Base-by-base conservation (phyloP, 495 filamentous ascomycete species). In the Aspergillus saccharolyticus region DNA sequence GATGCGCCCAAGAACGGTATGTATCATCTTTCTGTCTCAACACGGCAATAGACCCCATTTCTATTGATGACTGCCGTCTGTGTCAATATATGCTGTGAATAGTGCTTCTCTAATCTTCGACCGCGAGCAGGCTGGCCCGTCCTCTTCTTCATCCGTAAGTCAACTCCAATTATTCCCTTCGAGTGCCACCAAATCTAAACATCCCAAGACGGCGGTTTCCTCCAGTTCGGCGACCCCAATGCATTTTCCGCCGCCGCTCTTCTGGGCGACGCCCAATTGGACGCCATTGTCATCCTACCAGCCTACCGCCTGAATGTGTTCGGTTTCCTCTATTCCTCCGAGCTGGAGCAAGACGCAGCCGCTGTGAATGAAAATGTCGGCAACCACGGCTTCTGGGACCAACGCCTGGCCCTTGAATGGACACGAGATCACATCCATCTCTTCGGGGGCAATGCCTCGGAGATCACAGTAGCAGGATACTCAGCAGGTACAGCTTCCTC, bases 351-450 rank as follows among this genome's bases (percentile, higher is more conserved):
- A 2, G 79, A 82, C 53, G 79, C 82, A 17, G 81, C 81, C 0
- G 30, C 79, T 15, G 65, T 58, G 1, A 58, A 59, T 0, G 71
- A 78, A 21, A 66, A 69, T 6, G 62, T 66, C 3, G 73, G 87
- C 20, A 90, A 90, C 63, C 68, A 87, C 25, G 87, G 87, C 5
- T 75, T 90, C 60, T 83, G 81, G 72, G 87, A 90, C 64, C 87
- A 89, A 63, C 75, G 80, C 56, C 63, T 83, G 24, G 69, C 82
- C 45, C 70, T 90, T 19, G 77, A 85, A 68, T 90, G 87, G 87
- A 82, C 85, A 1, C 70, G 75, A 58, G 74, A 82, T 33, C 85
- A 87, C 63, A 80, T 84, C 45, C 70, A 65, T 19, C 72, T 75
- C 0, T 85, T 90, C 63, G 84, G 85, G 0, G 87, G 87, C 2